phyloP scores from a whole-genome alignment of 257 asterid genomes.

The Handroanthus guayacan region DNA sequence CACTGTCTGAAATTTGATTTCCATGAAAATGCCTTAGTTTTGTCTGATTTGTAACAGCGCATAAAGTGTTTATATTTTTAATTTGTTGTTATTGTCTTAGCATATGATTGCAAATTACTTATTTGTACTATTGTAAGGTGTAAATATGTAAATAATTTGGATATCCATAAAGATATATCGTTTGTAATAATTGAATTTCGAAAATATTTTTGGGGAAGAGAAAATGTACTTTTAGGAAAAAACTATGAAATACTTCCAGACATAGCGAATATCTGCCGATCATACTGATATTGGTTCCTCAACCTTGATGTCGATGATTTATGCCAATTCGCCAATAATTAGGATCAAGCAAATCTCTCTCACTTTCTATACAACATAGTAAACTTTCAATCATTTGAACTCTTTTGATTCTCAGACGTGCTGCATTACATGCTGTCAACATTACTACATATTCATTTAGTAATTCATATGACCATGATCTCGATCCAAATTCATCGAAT shows the following conservation, averaged over 20 bases:
- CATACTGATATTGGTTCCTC: slow-evolving; percentile 14
- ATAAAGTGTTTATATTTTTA: no score
- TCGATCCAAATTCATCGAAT: background rate
- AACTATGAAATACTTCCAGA: background rate
- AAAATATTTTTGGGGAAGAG: background rate
- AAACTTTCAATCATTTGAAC: background rate
- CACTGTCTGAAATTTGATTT: background rate
- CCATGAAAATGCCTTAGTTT: no score
- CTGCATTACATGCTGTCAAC: slow-evolving; percentile 16
- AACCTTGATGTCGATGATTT: slow-evolving; percentile 10
- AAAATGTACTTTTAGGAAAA: no score
- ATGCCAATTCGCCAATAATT: slow-evolving; percentile 22
- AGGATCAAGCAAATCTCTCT: background rate
- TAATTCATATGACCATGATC: background rate
- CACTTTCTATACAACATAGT: slow-evolving; percentile 20
- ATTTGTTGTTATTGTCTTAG: no score
- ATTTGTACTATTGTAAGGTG: no score
- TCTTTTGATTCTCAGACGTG: background rate
- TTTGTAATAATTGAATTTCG: no score
- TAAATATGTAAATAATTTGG: no score
- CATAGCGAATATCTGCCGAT: background rate
- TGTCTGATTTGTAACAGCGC: no score
- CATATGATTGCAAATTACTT: no score
- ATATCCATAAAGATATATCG: no score
- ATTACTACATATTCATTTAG: slow-evolving; percentile 24